Base-by-base conservation (phyloP, 768 basidiomycete genomes). In the Boletellus emodensis region DNA sequence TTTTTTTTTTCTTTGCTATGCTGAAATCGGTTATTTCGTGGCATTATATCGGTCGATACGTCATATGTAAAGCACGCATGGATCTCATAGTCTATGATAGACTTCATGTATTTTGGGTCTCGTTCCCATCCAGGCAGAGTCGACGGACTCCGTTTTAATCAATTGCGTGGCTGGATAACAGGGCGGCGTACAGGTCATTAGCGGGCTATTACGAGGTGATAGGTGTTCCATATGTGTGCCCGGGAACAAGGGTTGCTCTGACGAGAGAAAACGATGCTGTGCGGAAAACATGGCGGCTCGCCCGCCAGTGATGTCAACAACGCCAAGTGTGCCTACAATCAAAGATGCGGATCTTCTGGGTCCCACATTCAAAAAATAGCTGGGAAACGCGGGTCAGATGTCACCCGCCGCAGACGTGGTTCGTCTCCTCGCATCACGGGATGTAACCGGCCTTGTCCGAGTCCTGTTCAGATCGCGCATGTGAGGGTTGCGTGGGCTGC, bases 351-450 rank as follows among this genome's bases (percentile, higher is more conserved):
- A 20, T 28, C 38, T 43, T 35, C 40, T 34, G 24, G 40, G 45
- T 53, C 26, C 46, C 52, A 51, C 43, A 48, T 39, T 43, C 47
- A 51, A 55, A 51, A 55, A 46, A 48, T 46, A 26, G 11, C 32
- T 42, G 32, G 40, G 22, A 53, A 38, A 30, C 30, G 11, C 40
- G 38, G 33, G 43, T 62, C 52, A 67, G 35, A 67, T 68, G 40
- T 53, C 66, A 34, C 68, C 66, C 24, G 69, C 64, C 36, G 62
- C 68, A 28, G 66, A 70, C 20, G 66, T 57, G 1, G 66, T 70
- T 44, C 68, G 66, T 40, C 53, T 61, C 46, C 66, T 66, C 22
- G 56, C 42, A 44, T 66, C 64, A 57, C 55, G 52, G 39, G 64
- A 49, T n/a, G 56, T 45, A 22, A 51, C 47, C 3, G 66, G 62